Conservation (phyloP, 106 monocot species). For the Gastrodia elata region DNA sequence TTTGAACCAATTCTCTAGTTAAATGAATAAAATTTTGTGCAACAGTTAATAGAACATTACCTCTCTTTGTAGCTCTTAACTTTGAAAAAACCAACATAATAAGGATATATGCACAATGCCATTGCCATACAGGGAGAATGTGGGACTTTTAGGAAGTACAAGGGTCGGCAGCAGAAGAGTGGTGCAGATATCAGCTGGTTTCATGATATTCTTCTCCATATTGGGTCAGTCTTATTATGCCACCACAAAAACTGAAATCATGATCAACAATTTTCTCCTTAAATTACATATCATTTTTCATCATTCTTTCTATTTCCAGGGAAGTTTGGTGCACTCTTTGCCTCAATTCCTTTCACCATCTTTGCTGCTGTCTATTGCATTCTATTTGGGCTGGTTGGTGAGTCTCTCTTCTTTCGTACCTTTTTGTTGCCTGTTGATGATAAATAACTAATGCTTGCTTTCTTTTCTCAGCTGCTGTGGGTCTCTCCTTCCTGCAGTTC, state of each 20-base stretch:
- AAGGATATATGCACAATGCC: neutral
- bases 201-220: conserved; percentile 97
- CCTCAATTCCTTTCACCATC: conserved; percentile 88
- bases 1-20: too few species aligned
- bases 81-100: neutral
- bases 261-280: neutral
- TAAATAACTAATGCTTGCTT: neutral
- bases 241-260: too few species aligned
- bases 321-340: conserved; percentile 95
- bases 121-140: conserved; percentile 88
- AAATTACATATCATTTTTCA: neutral
- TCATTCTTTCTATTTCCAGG: conserved; percentile 30
- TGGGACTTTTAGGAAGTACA: conserved; percentile 82
- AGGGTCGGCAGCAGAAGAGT: conserved; percentile 86
- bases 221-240: conserved; percentile 40
- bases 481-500: conserved; percentile 97
- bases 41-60: too few species aligned
- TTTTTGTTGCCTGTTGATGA: neutral
- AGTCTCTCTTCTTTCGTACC: conserved; percentile 1
- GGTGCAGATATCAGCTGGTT: conserved; percentile 87
- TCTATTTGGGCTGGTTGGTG: conserved; percentile 87
- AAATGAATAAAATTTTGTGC: too few species aligned
- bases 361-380: conserved; percentile 90
- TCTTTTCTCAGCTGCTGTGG: conserved; percentile 64
- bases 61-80: too few species aligned